These are phyloP conservation scores for Otatea glauca DNA, from an alignment of 176 grass and related monocot species.

Conservation along the genomic window DNA sequence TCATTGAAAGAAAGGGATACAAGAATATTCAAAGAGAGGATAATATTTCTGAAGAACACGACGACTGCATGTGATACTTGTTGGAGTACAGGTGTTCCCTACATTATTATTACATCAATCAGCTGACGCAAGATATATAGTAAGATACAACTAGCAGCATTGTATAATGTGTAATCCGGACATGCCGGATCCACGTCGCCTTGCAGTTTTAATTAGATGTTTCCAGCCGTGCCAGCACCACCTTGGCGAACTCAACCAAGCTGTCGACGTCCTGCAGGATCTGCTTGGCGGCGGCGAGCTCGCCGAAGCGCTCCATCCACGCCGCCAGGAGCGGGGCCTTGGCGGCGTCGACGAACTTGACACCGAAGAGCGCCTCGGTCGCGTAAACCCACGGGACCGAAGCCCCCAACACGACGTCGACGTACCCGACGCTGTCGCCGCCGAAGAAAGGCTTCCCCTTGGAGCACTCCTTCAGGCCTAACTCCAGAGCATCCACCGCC, in stretches of 20 bases:
- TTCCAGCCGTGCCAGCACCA: no score
- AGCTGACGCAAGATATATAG: no score
- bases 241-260: slow-evolving; percentile 25
- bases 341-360: slow-evolving; percentile 28
- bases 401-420: slow-evolving; percentile 49
- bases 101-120: no score
- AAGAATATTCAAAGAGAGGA: no score
- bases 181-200: no score
- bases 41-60: no score
- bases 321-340: slow-evolving; percentile 38
- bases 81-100: no score
- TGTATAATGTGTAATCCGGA: no score
- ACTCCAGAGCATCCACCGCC: slow-evolving; percentile 32
- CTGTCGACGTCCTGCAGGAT: slow-evolving; percentile 3
- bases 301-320: slow-evolving; percentile 37
- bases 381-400: background rate
- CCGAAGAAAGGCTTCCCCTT: slow-evolving; percentile 58
- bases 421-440: slow-evolving; percentile 38
- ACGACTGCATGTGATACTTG: no score
- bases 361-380: background rate
- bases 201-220: no score
- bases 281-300: slow-evolving; percentile 31
- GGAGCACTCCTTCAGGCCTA: slow-evolving; percentile 40
- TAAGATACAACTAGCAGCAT: background rate
- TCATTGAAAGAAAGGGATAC: background rate